These are phyloP conservation scores for Fusarium anthophilum DNA, from an alignment of 2,329 filamentous ascomycete species.

Conservation along the genomic window DNA sequence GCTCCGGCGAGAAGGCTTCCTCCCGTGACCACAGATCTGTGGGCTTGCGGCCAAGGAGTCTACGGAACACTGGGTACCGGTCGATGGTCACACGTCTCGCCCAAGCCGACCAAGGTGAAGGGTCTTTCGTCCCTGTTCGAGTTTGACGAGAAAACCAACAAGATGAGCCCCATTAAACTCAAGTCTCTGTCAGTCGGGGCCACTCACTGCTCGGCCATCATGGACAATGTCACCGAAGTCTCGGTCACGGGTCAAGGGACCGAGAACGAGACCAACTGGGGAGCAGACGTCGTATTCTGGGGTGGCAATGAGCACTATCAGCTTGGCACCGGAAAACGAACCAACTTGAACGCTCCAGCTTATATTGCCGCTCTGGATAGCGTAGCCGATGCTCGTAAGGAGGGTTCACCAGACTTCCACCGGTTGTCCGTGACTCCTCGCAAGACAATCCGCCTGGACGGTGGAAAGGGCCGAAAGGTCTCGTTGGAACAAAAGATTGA, in stretches of 20 bases:
- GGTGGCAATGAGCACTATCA: slow-evolving; percentile 95
- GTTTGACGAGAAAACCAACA: slow-evolving; percentile 78
- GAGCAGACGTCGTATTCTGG: slow-evolving; percentile 91
- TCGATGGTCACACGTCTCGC: slow-evolving; percentile 88
- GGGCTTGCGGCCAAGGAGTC: slow-evolving; percentile 88
- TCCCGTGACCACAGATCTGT: slow-evolving; percentile 68
- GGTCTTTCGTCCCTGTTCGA: slow-evolving; percentile 84
- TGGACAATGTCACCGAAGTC: slow-evolving; percentile 82
- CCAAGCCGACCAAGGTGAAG: slow-evolving; percentile 81
- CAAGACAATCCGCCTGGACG: slow-evolving; percentile 71
- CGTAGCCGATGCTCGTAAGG: slow-evolving; percentile 65
- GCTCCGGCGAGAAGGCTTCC: slow-evolving; percentile 49
- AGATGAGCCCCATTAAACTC: slow-evolving; percentile 80
- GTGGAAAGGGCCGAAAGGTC: slow-evolving; percentile 71
- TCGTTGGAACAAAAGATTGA: slow-evolving; percentile 87
- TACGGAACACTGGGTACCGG: slow-evolving; percentile 85
- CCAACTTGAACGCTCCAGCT: slow-evolving; percentile 77
- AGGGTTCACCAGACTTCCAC: slow-evolving; percentile 71
- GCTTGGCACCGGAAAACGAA: slow-evolving; percentile 89
- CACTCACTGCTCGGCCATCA: slow-evolving; percentile 82
- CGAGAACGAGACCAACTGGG: slow-evolving; percentile 83
- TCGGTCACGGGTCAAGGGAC: slow-evolving; percentile 60
- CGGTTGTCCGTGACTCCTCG: slow-evolving; percentile 83
- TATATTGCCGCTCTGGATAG: slow-evolving; percentile 83
- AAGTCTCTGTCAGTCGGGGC: slow-evolving; percentile 77